Evolutionary conservation across 1,139 yeast species (phyloP), one percentile per base, ranked within the genome.

Genomic region (Eremothecium cymbalariae): DNA sequence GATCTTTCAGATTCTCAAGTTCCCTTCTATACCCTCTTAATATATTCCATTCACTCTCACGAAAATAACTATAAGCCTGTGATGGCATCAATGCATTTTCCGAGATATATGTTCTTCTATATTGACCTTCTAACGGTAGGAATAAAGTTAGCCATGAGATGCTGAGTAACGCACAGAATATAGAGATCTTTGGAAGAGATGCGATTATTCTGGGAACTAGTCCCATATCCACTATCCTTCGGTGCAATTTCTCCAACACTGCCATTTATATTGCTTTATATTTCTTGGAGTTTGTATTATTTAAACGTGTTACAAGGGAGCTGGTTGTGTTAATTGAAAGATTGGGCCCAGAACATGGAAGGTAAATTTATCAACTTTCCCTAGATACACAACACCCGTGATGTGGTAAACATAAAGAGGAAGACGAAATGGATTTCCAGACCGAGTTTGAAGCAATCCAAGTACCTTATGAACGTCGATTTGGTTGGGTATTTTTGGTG

Each of bases 71-170:
- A 48, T 79, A 80, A 3, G 90, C 97, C 56, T 90, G 97, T 0
- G 94, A 88, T 8, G 98, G 97, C 83, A 93, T 78, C 56, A 93
- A 66, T 22, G 99, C 99, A 60, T 90, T 93, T 55, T 93, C 99
- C 6, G 94, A 81, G 14, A 88, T 82, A 55, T 90, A 90, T 5
- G 95, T 84, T 45, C 68, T 64, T 37, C 96, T 67, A 53, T 67
- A 85, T 55, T 83, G 84, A 15, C 95, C 97, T 26, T 81, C 81
- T 48, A 77, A 47, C 0, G 98, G 96, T 35, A 84, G 64, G 18
- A 65, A 50, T 6, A 66, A 56, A n/a, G 74, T 59, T 30, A 90
- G 62, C 84, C 94, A 80, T 0, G 63, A 59, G 3, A 82, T 50
- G 25, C 94, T 85, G 13, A 70, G 57, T 1, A 82, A 11, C 0